Evolutionary conservation across 305 asterid species (phyloP).

Genomic region (Fraxinus angustifolia): DNA sequence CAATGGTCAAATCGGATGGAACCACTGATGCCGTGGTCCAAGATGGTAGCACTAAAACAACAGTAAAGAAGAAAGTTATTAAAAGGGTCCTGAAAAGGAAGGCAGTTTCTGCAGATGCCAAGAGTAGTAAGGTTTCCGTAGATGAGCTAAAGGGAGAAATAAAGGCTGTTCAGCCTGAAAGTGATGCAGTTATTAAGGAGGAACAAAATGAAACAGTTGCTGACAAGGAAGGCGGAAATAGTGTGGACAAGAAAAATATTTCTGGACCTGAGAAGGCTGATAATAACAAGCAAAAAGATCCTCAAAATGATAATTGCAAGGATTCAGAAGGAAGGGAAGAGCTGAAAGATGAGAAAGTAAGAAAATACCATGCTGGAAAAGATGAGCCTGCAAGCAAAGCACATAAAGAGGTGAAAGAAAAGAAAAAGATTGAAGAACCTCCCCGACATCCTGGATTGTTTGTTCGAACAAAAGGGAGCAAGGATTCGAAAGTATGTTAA

Average conservation of each 20-base stretch:
- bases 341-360: constrained; percentile 49
- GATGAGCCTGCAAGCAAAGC: constrained; percentile 46
- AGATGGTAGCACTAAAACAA: constrained; percentile 39
- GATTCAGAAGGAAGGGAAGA: constrained; percentile 47
- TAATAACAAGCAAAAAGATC: constrained; percentile 27
- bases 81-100: constrained; percentile 72
- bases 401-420: constrained; percentile 48
- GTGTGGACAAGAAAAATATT: constrained; percentile 25
- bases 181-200: constrained; percentile 25
- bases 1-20: constrained; percentile 37
- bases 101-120: constrained; percentile 38
- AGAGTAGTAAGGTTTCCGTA: constrained; percentile 31
- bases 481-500: constrained; percentile 65
- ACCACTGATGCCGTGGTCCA: not conserved
- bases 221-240: constrained; percentile 39
- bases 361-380: constrained; percentile 37
- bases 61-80: constrained; percentile 66
- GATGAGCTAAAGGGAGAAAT: constrained; percentile 34
- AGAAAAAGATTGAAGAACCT: constrained; percentile 60
- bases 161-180: constrained; percentile 26
- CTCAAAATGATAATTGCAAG: constrained; percentile 34
- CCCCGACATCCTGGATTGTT: constrained; percentile 92
- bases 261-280: constrained; percentile 40
- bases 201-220: constrained; percentile 34
- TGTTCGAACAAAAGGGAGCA: constrained; percentile 72